Evolutionary conservation across 306 rosid species (phyloP).

Genomic region (Rosa rugosa): DNA sequence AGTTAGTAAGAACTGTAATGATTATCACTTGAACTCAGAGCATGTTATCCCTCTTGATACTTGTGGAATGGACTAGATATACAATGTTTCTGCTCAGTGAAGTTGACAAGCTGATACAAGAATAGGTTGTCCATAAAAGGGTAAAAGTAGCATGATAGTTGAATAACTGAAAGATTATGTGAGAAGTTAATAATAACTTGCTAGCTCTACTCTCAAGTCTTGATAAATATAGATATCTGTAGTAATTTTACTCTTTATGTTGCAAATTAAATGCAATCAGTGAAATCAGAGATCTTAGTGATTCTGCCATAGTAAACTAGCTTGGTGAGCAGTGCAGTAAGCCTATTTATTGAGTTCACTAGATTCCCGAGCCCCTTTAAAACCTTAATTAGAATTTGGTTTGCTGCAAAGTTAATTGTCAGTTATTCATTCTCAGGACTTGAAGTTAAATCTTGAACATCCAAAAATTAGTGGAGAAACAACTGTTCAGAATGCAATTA

Average conservation of each 20-base stretch:
- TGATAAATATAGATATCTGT: not conserved
- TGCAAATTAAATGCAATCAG: not conserved
- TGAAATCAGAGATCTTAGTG: not conserved
- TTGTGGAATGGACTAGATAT: not conserved
- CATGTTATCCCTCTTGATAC: not conserved
- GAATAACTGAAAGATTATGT: not conserved
- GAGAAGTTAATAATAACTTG: not conserved
- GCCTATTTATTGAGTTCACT: not conserved
- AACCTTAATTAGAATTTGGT: slow-evolving; percentile 17
- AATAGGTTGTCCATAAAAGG: not conserved
- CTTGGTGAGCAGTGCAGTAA: not conserved
- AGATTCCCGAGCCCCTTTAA: not conserved
- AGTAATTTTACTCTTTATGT: not conserved
- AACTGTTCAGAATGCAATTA: slow-evolving; percentile 67
- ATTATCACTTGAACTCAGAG: not conserved
- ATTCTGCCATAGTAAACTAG: not conserved
- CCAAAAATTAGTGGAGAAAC: slow-evolving; percentile 78
- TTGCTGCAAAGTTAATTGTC: slow-evolving; percentile 14
- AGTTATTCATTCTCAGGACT: slow-evolving; percentile 41
- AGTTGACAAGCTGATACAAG: not conserved
- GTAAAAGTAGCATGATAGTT: not conserved
- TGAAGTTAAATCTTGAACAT: slow-evolving; percentile 70
- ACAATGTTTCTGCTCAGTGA: not conserved
- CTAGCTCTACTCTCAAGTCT: not conserved
- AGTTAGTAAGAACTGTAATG: not conserved